A percentile compares a stretch with the other conserved stretches of the same genome.
These are phyloP conservation scores for Aspergillus saccharolyticus DNA, from an alignment of 495 filamentous ascomycete species.

Conservation along the genomic window DNA sequence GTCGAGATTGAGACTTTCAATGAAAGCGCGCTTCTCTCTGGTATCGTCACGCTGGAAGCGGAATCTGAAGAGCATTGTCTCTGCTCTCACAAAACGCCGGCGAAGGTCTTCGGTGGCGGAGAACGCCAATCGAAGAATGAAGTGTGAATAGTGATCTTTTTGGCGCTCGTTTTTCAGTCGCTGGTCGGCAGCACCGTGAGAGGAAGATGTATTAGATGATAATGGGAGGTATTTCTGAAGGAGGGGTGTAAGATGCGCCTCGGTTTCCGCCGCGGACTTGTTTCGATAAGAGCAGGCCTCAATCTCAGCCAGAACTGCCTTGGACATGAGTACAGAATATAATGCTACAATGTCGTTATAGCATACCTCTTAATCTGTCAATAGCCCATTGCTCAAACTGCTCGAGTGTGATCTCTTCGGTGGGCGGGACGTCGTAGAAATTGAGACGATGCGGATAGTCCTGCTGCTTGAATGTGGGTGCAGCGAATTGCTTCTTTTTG, in stretches of 20 bases:
- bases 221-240: conserved; percentile 85
- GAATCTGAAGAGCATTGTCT: conserved; percentile 81
- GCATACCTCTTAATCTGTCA: conserved; percentile 69
- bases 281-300: conserved; percentile 97
- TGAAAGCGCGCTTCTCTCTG: conserved; percentile 66
- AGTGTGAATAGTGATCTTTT: conserved; percentile 97
- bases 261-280: conserved; percentile 71
- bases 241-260: conserved; percentile 68
- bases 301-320: conserved; percentile 82
- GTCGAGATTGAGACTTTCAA: conserved; percentile 69
- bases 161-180: conserved; percentile 68
- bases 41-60: conserved; percentile 67
- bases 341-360: neutral
- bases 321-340: neutral
- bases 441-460: conserved; percentile 84
- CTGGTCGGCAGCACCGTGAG: conserved; percentile 39
- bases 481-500: conserved; percentile 82
- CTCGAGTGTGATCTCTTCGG: conserved; percentile 91
- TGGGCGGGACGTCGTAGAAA: conserved; percentile 85
- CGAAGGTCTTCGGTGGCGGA: conserved; percentile 85
- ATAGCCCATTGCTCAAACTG: conserved; percentile 99
- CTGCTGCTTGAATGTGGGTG: conserved; percentile 61
- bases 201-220: conserved; percentile 64
- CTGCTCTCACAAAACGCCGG: conserved; percentile 79
- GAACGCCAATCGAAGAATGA: conserved; percentile 93